These are phyloP conservation scores for Amanita molliuscula DNA, from an alignment of 768 basidiomycete species.

Conservation along the genomic window DNA sequence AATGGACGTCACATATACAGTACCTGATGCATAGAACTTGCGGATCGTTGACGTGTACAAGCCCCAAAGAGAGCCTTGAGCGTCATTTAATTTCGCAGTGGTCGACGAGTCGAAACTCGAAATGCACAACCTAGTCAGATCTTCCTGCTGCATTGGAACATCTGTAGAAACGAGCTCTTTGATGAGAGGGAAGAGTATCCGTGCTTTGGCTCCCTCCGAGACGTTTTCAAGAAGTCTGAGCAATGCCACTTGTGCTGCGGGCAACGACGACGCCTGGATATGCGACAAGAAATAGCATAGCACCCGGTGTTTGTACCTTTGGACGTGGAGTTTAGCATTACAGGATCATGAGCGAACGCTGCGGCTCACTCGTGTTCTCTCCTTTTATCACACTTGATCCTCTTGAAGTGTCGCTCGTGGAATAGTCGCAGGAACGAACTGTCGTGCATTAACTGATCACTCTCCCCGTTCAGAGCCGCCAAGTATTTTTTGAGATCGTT, in stretches of 20 bases:
- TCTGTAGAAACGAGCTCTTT: constrained; percentile 19
- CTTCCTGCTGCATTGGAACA: constrained; percentile 10
- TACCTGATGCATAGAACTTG: constrained; percentile 38
- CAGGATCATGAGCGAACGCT: not conserved
- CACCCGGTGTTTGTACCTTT: constrained; percentile 61
- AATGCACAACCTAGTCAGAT: constrained; percentile 30
- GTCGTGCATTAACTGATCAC: constrained; percentile 53
- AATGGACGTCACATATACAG: constrained; percentile 8
- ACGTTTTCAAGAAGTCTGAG: constrained; percentile 37
- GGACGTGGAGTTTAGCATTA: constrained; percentile 3
- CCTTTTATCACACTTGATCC: constrained; percentile 41
- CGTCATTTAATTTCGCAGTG: constrained; percentile 32
- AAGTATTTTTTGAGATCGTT: constrained; percentile 53
- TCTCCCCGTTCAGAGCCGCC: constrained; percentile 34
- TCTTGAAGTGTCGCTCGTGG: constrained; percentile 46
- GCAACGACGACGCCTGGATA: constrained; percentile 43
- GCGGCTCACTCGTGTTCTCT: constrained; percentile 40
- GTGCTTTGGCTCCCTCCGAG: constrained; percentile 35
- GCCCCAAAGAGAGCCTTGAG: constrained; percentile 36
- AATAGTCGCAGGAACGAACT: constrained; percentile 43
- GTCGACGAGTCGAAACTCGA: constrained; percentile 44
- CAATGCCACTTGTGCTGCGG: constrained; percentile 39
- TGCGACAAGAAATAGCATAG: constrained; percentile 79
- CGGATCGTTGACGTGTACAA: constrained; percentile 34
- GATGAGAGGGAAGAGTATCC: constrained; percentile 51